phyloP scores from a whole-genome alignment of 495 filamentous ascomycete species.

The Podospora pseudocomata region DNA sequence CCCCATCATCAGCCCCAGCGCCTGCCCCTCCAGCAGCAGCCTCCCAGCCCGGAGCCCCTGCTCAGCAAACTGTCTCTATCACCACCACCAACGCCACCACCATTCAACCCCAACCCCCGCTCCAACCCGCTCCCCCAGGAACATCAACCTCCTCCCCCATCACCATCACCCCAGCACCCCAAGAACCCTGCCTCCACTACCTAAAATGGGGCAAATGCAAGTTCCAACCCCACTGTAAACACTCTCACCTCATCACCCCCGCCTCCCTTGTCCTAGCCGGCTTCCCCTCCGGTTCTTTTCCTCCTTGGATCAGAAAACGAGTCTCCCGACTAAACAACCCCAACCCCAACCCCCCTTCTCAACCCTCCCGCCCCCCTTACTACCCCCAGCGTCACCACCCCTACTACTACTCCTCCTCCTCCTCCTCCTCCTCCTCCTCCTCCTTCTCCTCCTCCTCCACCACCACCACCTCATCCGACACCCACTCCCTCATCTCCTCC shows the following conservation, averaged over 20 bases:
- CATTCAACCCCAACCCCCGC: background rate
- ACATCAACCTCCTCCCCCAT: background rate
- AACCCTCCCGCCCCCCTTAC: too few relatives aligned
- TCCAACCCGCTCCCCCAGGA: background rate
- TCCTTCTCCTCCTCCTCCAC: too few relatives aligned
- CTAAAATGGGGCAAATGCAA: background rate
- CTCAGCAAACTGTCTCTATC: too few relatives aligned
- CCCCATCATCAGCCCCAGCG: background rate
- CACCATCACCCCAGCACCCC: background rate
- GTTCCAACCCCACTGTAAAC: background rate
- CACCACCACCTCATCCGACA: too few relatives aligned
- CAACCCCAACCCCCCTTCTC: background rate
- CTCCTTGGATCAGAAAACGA: background rate
- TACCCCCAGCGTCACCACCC: too few relatives aligned
- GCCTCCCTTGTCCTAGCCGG: background rate
- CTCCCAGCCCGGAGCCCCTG: too few relatives aligned
- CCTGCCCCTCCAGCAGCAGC: background rate
- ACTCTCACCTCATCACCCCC: background rate
- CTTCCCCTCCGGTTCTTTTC: background rate
- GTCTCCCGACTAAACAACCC: background rate
- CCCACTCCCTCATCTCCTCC: too few relatives aligned
- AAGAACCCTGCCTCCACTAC: constrained; percentile 38
- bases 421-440: constrained; percentile 41
- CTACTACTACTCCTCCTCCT: constrained; percentile 41
- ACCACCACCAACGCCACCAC: background rate